phyloP scores from a whole-genome alignment of 306 rosid species.

The Pterocarpus macrocarpus region DNA sequence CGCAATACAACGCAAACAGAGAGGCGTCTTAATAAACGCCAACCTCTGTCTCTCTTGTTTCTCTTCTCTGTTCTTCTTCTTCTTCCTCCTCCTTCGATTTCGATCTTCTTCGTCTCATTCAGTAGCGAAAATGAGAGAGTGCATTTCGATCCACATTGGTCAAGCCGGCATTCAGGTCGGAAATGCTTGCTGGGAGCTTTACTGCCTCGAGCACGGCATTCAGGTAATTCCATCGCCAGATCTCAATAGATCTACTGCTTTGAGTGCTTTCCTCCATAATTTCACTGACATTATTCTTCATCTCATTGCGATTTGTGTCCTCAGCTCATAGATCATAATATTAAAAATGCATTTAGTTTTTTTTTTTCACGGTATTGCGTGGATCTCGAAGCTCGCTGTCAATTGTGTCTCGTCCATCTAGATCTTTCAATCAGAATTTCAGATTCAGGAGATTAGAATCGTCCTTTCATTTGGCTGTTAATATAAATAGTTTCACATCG shows the following conservation, averaged over 20 bases:
- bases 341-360: not conserved
- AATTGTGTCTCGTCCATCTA: not conserved
- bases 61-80: too few species aligned
- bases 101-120: not conserved
- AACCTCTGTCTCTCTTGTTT: slow-evolving; percentile 13
- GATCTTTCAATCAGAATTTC: not conserved
- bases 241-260: not conserved
- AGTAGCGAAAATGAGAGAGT: slow-evolving; percentile 62
- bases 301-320: not conserved
- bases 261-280: not conserved
- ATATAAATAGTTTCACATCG: too few species aligned
- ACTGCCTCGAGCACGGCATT: slow-evolving; percentile 75
- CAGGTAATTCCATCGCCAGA: slow-evolving; percentile 50
- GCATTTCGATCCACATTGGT: slow-evolving; percentile 75
- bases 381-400: not conserved
- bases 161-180: slow-evolving; percentile 80
- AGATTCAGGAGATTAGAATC: not conserved
- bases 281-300: not conserved
- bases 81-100: not conserved
- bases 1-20: not conserved
- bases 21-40: slow-evolving; percentile 76
- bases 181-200: slow-evolving; percentile 78
- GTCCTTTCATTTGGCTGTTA: not conserved
- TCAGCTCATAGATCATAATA: not conserved
- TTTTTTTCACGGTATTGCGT: not conserved